Evolutionary conservation across 2,329 filamentous ascomycete species (phyloP).

Genomic region (Fonsecaea pugnacius): DNA sequence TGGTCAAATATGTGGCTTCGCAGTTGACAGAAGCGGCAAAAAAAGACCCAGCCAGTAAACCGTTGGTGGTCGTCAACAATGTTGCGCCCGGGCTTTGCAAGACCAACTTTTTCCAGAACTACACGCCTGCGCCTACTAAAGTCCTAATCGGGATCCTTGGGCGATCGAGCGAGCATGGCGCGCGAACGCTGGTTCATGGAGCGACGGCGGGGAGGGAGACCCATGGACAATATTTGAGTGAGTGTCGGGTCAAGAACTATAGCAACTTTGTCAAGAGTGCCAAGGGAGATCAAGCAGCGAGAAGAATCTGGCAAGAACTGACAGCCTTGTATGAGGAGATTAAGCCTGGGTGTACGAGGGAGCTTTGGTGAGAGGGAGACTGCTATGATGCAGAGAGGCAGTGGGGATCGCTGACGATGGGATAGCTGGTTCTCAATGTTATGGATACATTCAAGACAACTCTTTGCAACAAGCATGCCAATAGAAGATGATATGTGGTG

Average conservation of each 20-base stretch:
- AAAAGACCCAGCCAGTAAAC: constrained; percentile 28
- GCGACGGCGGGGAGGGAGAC: constrained; percentile 47
- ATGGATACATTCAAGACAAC: neutral
- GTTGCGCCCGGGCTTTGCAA: constrained; percentile 60
- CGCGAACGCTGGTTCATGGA: constrained; percentile 50
- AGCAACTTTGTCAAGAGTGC: constrained; percentile 28
- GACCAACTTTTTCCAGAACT: constrained; percentile 51
- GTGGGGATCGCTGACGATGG: neutral
- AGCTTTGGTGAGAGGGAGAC: constrained; percentile 9
- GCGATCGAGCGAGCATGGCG: constrained; percentile 53
- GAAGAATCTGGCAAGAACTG: constrained; percentile 27
- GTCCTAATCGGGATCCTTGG: constrained; percentile 40
- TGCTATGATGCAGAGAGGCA: neutral
- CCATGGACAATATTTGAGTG: constrained; percentile 54
- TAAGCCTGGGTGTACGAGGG: constrained; percentile 29
- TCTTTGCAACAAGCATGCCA: neutral
- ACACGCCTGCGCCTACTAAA: neutral
- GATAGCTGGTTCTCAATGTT: neutral
- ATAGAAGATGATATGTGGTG: neutral
- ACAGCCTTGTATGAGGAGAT: constrained; percentile 23
- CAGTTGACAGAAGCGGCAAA: constrained; percentile 30
- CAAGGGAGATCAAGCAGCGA: constrained; percentile 27
- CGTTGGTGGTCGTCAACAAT: constrained; percentile 54
- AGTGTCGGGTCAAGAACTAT: constrained; percentile 40
- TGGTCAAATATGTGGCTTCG: constrained; percentile 27